Conservation (phyloP, 2,329 filamentous ascomycete species). For the Xylariaceae sp. region DNA sequence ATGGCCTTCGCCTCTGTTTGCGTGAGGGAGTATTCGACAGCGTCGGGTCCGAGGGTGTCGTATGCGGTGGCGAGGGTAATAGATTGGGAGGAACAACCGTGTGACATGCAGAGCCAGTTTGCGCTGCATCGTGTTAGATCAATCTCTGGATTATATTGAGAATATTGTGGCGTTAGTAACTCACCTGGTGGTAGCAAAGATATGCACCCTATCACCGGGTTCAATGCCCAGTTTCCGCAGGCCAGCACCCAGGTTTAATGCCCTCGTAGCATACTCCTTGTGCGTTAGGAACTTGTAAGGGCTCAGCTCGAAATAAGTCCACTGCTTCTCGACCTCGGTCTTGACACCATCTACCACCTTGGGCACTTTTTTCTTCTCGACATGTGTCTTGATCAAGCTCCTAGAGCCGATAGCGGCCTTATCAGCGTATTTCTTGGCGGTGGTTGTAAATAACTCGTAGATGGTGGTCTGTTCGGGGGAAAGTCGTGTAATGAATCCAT, state of each 20-base stretch:
- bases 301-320: conserved; percentile 84
- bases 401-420: conserved; percentile 68
- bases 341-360: conserved; percentile 82
- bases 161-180: conserved; percentile 19
- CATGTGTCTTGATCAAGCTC: conserved; percentile 72
- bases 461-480: conserved; percentile 70
- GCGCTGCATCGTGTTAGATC: conserved; percentile 46
- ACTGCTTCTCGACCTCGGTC: conserved; percentile 81
- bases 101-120: conserved; percentile 81
- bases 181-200: conserved; percentile 81
- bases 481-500: conserved; percentile 65
- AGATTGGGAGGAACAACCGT: conserved; percentile 76
- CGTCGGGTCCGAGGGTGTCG: conserved; percentile 83
- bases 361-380: conserved; percentile 84
- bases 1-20: conserved; percentile 80
- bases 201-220: conserved; percentile 67
- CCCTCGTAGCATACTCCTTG: conserved; percentile 70
- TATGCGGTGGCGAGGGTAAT: conserved; percentile 93
- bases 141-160: not conserved
- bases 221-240: conserved; percentile 71
- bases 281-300: conserved; percentile 75
- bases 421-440: conserved; percentile 61
- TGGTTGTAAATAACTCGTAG: conserved; percentile 73
- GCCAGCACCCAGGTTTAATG: conserved; percentile 68
- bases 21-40: conserved; percentile 79